Conservation (phyloP, 805 yeast genomes). For the Suhomyces prunicola region DNA sequence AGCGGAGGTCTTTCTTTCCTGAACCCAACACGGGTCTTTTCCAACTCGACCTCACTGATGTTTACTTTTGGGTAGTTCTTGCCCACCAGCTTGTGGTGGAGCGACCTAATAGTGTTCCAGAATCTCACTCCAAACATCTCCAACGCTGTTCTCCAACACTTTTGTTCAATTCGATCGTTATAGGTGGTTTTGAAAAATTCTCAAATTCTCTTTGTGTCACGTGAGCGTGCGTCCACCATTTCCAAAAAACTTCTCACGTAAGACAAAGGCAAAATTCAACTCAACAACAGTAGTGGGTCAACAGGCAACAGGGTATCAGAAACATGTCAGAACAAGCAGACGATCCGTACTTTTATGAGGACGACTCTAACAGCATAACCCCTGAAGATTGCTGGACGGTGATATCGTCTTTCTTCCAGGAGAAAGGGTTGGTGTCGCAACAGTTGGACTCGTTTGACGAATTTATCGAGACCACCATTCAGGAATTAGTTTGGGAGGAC, state of each 20-base stretch:
- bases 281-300: not conserved
- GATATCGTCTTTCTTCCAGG: conserved; percentile 91
- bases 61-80: conserved; percentile 39
- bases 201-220: not conserved
- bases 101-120: conserved; percentile 13
- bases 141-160: not conserved
- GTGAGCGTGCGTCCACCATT: conserved; percentile 8
- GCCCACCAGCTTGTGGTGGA: conserved; percentile 31
- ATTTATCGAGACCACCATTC: conserved; percentile 93
- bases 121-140: not conserved
- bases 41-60: conserved; percentile 35
- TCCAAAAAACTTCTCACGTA: not conserved
- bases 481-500: conserved; percentile 95
- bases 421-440: conserved; percentile 95
- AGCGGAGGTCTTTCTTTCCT: conserved; percentile 38
- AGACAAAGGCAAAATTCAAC: not conserved
- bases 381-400: conserved; percentile 99
- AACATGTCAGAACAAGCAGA: conserved; percentile 13
- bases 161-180: too few relatives aligned
- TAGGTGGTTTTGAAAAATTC: not conserved
- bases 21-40: conserved; percentile 38
- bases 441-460: conserved; percentile 98
- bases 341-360: conserved; percentile 75
- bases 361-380: conserved; percentile 64
- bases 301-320: not conserved